Percentiles rank a stretch among this genome's conserved stretches.
Evolutionary conservation across 495 filamentous ascomycete genomes (phyloP).

Genomic region (Xylaria cubensis): DNA sequence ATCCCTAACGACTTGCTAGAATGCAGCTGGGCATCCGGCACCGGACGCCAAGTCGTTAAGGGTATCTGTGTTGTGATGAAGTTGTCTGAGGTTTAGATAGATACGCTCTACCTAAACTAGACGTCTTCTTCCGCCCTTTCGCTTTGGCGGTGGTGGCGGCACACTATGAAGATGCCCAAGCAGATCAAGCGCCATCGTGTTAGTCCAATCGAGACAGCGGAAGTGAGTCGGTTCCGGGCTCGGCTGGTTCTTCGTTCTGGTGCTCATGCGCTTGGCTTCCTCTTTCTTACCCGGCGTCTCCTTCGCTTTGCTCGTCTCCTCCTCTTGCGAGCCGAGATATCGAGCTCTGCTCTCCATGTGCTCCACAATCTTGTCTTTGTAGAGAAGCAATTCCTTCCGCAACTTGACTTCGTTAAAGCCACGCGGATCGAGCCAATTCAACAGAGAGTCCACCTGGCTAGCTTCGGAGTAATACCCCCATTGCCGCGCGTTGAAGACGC

Average conservation of each 20-base stretch:
- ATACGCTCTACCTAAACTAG: slow-evolving; percentile 12
- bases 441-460: slow-evolving; percentile 73
- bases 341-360: slow-evolving; percentile 80
- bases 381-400: slow-evolving; percentile 79
- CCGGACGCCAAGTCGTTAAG: background rate
- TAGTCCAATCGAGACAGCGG: slow-evolving; percentile 83
- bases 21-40: background rate
- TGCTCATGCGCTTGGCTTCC: slow-evolving; percentile 70
- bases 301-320: slow-evolving; percentile 54
- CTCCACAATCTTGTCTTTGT: slow-evolving; percentile 75
- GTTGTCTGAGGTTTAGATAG: background rate
- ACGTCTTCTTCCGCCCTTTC: slow-evolving; percentile 34
- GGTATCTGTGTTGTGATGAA: background rate
- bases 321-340: slow-evolving; percentile 63
- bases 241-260: slow-evolving; percentile 70
- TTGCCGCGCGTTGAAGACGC: slow-evolving; percentile 76
- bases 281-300: slow-evolving; percentile 60
- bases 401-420: slow-evolving; percentile 85
- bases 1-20: background rate
- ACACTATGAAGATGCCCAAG: slow-evolving; percentile 84
- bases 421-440: slow-evolving; percentile 86
- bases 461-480: slow-evolving; percentile 93
- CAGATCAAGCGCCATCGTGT: slow-evolving; percentile 76
- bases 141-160: slow-evolving; percentile 65
- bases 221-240: slow-evolving; percentile 59